These are phyloP conservation scores for Scytalidium sp. DNA, from an alignment of 2,329 filamentous ascomycete species.

Conservation along the genomic window DNA sequence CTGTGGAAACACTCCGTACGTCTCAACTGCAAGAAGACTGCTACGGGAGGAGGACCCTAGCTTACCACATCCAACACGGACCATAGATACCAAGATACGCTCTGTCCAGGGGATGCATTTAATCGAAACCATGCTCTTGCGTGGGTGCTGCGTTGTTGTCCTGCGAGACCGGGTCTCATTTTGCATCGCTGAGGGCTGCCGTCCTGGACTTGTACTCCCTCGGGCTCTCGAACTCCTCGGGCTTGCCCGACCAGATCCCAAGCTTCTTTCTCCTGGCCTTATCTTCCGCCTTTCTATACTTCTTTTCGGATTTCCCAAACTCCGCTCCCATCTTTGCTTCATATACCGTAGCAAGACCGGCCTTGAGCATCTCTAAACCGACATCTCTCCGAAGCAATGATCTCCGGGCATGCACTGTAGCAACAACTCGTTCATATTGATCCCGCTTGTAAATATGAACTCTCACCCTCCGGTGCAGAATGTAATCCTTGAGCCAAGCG, in stretches of 20 bases:
- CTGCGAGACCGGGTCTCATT: conserved; percentile 12
- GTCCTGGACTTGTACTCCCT: conserved; percentile 75
- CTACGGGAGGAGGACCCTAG: no score
- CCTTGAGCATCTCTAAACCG: conserved; percentile 83
- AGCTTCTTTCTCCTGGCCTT: conserved; percentile 61
- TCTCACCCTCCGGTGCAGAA: conserved; percentile 71
- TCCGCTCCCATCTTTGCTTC: conserved; percentile 89
- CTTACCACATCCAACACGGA: no score
- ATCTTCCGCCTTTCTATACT: conserved; percentile 65
- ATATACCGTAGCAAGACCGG: conserved; percentile 84
- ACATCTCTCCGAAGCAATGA: conserved; percentile 71
- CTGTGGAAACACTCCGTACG: no score
- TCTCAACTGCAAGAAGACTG: no score
- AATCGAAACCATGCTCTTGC: no score
- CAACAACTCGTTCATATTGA: conserved; percentile 90
- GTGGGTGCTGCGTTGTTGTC: no score
- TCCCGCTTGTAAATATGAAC: conserved; percentile 82
- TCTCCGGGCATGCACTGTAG: conserved; percentile 73
- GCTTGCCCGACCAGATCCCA: conserved; percentile 74
- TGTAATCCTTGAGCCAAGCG: conserved; percentile 71
- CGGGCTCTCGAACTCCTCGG: conserved; percentile 72
- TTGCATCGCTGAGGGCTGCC: conserved; percentile 25
- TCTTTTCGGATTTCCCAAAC: conserved; percentile 69
- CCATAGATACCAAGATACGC: no score
- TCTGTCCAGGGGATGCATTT: no score